Evolutionary conservation across 148 eudicot genomes (phyloP).

Genomic region (Camellia japonica): DNA sequence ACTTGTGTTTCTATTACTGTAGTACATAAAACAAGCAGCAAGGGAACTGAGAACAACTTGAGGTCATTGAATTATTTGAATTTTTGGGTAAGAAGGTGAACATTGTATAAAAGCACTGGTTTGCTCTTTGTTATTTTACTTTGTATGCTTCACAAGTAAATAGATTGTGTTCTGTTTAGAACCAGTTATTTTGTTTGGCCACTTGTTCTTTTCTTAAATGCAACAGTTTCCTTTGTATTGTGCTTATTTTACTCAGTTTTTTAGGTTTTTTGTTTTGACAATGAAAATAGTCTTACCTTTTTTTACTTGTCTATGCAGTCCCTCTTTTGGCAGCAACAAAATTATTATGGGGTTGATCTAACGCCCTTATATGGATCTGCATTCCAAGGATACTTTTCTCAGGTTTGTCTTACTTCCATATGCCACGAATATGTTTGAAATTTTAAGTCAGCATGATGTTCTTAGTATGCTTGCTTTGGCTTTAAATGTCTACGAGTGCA

Average conservation of each 20-base stretch:
- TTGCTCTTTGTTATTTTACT: not conserved
- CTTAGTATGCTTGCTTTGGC: not conserved
- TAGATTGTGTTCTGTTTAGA: not conserved
- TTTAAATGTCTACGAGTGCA: not conserved
- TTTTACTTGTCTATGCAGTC: slow-evolving; percentile 53
- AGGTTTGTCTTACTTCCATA: slow-evolving; percentile 42
- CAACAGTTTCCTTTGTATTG: not conserved
- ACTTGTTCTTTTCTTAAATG: not conserved
- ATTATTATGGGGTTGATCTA: slow-evolving; percentile 95
- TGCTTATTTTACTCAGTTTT: not conserved
- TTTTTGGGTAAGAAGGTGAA: not conserved
- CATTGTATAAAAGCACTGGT: not conserved
- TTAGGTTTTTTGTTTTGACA: not conserved
- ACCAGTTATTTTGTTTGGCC: not conserved
- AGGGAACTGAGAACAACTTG: not conserved
- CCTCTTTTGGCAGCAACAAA: slow-evolving; percentile 98
- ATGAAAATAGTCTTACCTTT: slow-evolving; percentile 9
- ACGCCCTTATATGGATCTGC: slow-evolving; percentile 82
- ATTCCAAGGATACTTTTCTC: slow-evolving; percentile 89
- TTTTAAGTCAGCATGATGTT: not conserved
- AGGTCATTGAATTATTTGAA: not conserved
- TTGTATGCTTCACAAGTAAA: not conserved
- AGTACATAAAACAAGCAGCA: not conserved
- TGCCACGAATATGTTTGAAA: not conserved
- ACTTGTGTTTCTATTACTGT: not conserved